phyloP scores from a whole-genome alignment of 805 yeast genomes.

The Saccharomycopsis malanga region DNA sequence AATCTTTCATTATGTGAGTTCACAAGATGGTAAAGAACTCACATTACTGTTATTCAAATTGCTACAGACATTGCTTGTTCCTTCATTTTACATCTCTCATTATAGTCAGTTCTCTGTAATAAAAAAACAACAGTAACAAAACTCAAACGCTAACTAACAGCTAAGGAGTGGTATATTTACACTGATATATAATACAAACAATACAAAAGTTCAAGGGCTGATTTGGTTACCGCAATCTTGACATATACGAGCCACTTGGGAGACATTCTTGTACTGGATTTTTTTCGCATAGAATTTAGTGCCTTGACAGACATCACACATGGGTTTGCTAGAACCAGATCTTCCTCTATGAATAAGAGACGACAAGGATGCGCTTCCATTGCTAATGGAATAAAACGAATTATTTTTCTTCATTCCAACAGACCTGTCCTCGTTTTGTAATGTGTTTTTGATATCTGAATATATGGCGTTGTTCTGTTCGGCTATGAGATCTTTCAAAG shows the following conservation, averaged over 20 bases:
- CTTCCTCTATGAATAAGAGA: conserved; percentile 5
- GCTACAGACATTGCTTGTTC: no score
- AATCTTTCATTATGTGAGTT: no score
- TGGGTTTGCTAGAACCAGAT: conserved; percentile 2
- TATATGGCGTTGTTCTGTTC: conserved; percentile 28
- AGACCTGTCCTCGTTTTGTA: background rate
- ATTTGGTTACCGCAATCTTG: conserved; percentile 20
- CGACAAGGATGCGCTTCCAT: background rate
- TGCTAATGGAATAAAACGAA: conserved; percentile 12
- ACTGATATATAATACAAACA: no score
- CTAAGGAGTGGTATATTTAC: no score
- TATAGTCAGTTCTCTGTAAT: no score
- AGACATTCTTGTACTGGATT: conserved; percentile 9
- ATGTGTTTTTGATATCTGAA: conserved; percentile 24
- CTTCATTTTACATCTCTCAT: no score
- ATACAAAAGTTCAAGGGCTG: no score
- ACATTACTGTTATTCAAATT: no score
- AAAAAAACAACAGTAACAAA: no score
- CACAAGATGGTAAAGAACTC: no score
- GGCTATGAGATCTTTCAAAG: conserved; percentile 24
- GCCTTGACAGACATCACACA: conserved; percentile 19
- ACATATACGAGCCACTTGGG: conserved; percentile 5
- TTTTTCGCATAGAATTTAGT: conserved; percentile 11
- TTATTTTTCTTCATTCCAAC: background rate
- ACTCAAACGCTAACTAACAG: no score